phyloP scores from a whole-genome alignment of 1,139 yeast genomes.

The Lodderomyces oxycetoniae region DNA sequence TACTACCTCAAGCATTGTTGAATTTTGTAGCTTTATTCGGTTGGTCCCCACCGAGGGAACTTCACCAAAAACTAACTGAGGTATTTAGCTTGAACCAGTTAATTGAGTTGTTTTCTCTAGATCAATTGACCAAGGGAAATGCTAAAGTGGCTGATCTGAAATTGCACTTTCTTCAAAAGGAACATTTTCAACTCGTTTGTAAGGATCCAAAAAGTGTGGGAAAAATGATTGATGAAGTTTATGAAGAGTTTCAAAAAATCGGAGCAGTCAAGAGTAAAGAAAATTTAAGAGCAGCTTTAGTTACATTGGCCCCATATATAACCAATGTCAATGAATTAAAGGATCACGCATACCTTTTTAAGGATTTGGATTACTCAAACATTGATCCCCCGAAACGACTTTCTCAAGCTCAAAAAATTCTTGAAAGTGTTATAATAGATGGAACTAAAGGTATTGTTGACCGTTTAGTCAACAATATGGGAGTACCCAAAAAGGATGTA shows the following conservation, averaged over 20 bases:
- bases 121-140: slow-evolving; percentile 83
- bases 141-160: slow-evolving; percentile 85
- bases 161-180: slow-evolving; percentile 69
- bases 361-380: slow-evolving; percentile 30
- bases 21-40: slow-evolving; percentile 91
- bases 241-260: slow-evolving; percentile 17
- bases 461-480: slow-evolving; percentile 11
- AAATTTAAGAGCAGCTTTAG: slow-evolving; percentile 15
- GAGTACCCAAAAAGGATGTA: slow-evolving; percentile 46
- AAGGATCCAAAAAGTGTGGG: slow-evolving; percentile 26
- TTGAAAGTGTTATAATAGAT: slow-evolving; percentile 7
- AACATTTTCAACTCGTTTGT: slow-evolving; percentile 43
- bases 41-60: slow-evolving; percentile 76
- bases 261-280: slow-evolving; percentile 15
- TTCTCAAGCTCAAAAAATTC: slow-evolving; percentile 6
- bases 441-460: slow-evolving; percentile 16
- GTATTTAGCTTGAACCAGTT: slow-evolving; percentile 54
- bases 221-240: slow-evolving; percentile 28
- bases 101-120: slow-evolving; percentile 46
- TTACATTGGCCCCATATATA: slow-evolving; percentile 35
- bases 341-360: slow-evolving; percentile 48
- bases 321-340: slow-evolving; percentile 46
- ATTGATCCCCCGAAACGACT: slow-evolving; percentile 12
- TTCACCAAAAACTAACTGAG: slow-evolving; percentile 55
- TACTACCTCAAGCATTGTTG: slow-evolving; percentile 79